Evolutionary conservation across 164 flowering plant species (phyloP), one percentile per base, ranked within the genome.

Genomic region (Macadamia integrifolia): DNA sequence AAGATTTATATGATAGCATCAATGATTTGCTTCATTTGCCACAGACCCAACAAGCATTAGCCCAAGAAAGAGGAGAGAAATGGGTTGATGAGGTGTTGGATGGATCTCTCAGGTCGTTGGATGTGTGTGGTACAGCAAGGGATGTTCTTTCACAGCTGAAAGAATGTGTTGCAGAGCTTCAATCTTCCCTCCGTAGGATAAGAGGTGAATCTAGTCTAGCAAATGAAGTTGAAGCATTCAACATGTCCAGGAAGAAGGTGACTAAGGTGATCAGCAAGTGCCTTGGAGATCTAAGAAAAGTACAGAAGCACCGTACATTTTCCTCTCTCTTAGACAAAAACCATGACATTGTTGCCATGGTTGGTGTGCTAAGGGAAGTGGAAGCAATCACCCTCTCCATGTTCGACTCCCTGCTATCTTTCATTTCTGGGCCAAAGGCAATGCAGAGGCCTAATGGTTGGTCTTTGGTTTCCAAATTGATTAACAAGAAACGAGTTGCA

Each of bases 21-120:
- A 82, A 85, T 58, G 74, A 83, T 58, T 76, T 81, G 30, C 86
- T 85, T 48, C 80, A 74, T 69, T 79, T 81, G 0, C 77, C 81
- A 6, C 32, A 23, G 8, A 78, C 68, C 46, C 75, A 74, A 63
- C 73, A 57, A 66, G 58, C 79, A 15, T 76, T 85, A 0, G 42
- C 63, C 32, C 65, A 78, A 53, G 73, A 72, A 1, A 59, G 66
- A 6, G 80, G 78, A 18, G 76, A 80, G 50, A 82, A 61, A 63
- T 75, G 76, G 74, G 77, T 76, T 6, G 61, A 74, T 18, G 71
- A 80, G 42, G 71, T 84, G 50, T 79, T 82, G 0, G 86, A 86
- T 61, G 76, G 86, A 12, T 76, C 86, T 13, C 62, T 84, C 8
- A 67, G 68, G 29, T 77, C 82, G 81, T 44, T 84, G 28, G 89